Evolutionary conservation across 768 basidiomycete species (phyloP).

Genomic region (Tephrocybe sp.): DNA sequence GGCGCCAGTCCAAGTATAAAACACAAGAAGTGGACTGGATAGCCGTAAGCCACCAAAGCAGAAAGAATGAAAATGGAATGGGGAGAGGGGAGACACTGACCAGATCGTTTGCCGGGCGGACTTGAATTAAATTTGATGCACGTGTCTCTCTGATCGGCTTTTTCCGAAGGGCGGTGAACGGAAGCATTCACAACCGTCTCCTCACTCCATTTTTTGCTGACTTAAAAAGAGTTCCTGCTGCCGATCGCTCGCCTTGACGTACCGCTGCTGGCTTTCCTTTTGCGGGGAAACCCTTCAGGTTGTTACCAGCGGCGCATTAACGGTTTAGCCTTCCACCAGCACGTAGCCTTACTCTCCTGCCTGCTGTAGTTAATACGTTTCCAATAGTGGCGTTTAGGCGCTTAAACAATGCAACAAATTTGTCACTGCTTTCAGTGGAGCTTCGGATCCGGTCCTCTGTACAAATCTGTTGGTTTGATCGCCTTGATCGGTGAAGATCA

Average conservation of each 20-base stretch:
- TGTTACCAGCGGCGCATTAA: no score
- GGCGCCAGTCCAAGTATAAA: slow-evolving; percentile 24
- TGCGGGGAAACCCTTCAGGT: no score
- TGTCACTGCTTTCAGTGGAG: background rate
- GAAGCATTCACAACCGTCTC: background rate
- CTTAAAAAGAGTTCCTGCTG: background rate
- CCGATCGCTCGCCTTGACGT: background rate
- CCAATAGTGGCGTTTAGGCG: no score
- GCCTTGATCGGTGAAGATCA: no score
- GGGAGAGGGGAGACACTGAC: background rate
- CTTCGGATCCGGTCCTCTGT: no score
- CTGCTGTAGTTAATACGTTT: no score
- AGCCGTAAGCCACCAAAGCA: slow-evolving; percentile 18
- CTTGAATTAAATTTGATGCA: slow-evolving; percentile 20
- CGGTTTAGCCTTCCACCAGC: no score
- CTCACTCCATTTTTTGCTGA: background rate
- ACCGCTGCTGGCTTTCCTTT: background rate
- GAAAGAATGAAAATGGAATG: slow-evolving; percentile 11
- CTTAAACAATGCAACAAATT: background rate
- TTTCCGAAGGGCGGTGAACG: slow-evolving; percentile 7
- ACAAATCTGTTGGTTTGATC: no score
- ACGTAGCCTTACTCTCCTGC: no score
- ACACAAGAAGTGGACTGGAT: slow-evolving; percentile 17
- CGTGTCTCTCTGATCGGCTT: slow-evolving; percentile 15
- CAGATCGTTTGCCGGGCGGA: slow-evolving; percentile 12